A percentile compares a stretch with the other conserved stretches of the same genome.
phyloP scores from a whole-genome alignment of 2,329 filamentous ascomycete genomes.

The Emydomyces testavorans region DNA sequence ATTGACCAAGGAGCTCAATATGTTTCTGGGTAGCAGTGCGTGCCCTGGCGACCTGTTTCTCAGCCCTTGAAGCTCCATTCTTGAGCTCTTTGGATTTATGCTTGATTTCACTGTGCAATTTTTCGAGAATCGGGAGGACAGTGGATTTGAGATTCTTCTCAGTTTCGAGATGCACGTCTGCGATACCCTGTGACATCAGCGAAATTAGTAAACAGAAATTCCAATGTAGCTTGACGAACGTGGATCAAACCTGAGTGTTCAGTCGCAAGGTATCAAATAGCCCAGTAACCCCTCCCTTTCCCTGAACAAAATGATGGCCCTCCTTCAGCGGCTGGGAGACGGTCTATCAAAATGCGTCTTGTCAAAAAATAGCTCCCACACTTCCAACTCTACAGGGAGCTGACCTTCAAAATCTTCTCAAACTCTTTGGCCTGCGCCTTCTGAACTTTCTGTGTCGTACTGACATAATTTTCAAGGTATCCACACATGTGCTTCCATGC shows the following conservation, averaged over 20 bases:
- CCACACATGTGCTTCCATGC: slow-evolving; percentile 93
- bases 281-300: slow-evolving; percentile 71
- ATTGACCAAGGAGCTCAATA: slow-evolving; percentile 82
- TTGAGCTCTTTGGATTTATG: slow-evolving; percentile 84
- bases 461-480: slow-evolving; percentile 84
- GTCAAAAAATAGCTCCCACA: not conserved
- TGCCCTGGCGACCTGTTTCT: slow-evolving; percentile 85
- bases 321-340: slow-evolving; percentile 78
- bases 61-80: slow-evolving; percentile 66
- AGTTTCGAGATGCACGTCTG: slow-evolving; percentile 81
- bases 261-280: slow-evolving; percentile 89
- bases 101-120: slow-evolving; percentile 93
- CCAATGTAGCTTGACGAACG: not conserved
- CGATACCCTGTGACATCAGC: slow-evolving; percentile 49
- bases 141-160: slow-evolving; percentile 79
- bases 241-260: slow-evolving; percentile 60
- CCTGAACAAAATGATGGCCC: slow-evolving; percentile 85
- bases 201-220: not conserved
- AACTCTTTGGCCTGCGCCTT: slow-evolving; percentile 83
- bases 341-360: slow-evolving; percentile 43
- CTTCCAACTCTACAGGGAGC: not conserved
- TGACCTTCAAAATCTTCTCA: slow-evolving; percentile 72
- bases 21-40: slow-evolving; percentile 82
- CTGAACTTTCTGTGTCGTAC: slow-evolving; percentile 74
- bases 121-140: slow-evolving; percentile 77